Percentiles rank a stretch among this genome's conserved stretches.
Evolutionary conservation across 306 rosid species (phyloP).

Genomic region (Sphenostylis stenocarpa): DNA sequence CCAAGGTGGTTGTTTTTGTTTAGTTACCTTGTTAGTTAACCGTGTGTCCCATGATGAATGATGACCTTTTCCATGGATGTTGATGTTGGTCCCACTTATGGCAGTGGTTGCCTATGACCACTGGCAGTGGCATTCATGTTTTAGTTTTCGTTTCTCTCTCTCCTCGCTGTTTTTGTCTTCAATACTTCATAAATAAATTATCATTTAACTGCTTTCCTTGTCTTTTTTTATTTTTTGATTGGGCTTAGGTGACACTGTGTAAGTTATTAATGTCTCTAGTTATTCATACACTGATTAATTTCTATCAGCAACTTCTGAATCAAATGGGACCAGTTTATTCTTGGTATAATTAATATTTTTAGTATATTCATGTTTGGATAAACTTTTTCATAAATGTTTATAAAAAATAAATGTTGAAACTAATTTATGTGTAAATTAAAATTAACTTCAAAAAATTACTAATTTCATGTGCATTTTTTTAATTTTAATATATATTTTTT

Average conservation of each 20-base stretch:
- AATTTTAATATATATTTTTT: too few species aligned
- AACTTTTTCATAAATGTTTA: too few species aligned
- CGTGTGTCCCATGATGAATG: constrained; percentile 6
- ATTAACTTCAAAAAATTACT: too few species aligned
- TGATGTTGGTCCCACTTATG: constrained; percentile 17
- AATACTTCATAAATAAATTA: not conserved
- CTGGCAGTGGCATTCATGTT: not conserved
- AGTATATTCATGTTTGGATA: too few species aligned
- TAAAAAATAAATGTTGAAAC: too few species aligned
- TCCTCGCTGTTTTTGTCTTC: not conserved
- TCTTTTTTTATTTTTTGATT: not conserved
- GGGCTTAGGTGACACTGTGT: not conserved
- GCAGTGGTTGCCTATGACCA: not conserved
- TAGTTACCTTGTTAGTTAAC: constrained; percentile 23
- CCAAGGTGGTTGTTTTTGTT: constrained; percentile 21
- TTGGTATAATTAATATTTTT: too few species aligned
- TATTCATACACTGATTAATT: not conserved
- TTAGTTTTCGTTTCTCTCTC: not conserved
- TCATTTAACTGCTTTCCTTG: constrained; percentile 8
- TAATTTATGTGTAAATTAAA: too few species aligned
- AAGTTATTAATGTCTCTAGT: not conserved
- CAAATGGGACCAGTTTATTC: too few species aligned
- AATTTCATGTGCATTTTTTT: too few species aligned
- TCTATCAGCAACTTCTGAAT: too few species aligned
- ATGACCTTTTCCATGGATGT: constrained; percentile 3